Evolutionary conservation across 192 early-diverging fungal species (phyloP).

Genomic region (Umbelopsis sp.): DNA sequence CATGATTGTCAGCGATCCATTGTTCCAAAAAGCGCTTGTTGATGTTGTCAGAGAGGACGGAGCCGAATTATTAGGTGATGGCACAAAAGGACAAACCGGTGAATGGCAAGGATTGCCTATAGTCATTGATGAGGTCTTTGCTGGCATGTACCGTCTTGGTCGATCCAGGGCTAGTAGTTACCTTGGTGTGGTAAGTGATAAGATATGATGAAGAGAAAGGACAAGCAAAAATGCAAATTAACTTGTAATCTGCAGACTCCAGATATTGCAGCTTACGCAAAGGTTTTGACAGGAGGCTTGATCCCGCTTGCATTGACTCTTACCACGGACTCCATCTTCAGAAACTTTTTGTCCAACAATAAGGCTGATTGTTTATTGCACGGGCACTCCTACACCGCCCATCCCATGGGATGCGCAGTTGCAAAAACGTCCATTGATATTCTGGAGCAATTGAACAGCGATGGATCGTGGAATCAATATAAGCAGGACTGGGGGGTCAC

Average conservation of each 20-base stretch:
- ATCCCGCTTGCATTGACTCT: conserved; percentile 72
- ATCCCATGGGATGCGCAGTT: conserved; percentile 79
- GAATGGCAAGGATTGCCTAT: conserved; percentile 63
- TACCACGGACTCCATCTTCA: conserved; percentile 63
- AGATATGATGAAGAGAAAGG: background rate
- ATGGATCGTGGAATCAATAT: conserved; percentile 33
- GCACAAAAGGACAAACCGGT: conserved; percentile 27
- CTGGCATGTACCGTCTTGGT: conserved; percentile 72
- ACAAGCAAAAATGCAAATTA: background rate
- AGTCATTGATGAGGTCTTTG: conserved; percentile 85
- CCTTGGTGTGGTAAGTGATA: conserved; percentile 56
- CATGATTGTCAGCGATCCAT: conserved; percentile 81
- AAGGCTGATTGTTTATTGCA: conserved; percentile 77
- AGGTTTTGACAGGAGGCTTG: conserved; percentile 75
- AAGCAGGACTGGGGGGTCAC: conserved; percentile 38
- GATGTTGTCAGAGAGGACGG: conserved; percentile 49
- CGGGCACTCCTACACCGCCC: conserved; percentile 83
- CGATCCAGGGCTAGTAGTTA: conserved; percentile 54
- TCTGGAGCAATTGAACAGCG: conserved; percentile 45
- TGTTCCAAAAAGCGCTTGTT: conserved; percentile 71
- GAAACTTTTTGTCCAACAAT: conserved; percentile 60
- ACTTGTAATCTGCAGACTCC: conserved; percentile 47
- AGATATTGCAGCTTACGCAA: conserved; percentile 79
- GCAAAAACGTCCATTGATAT: conserved; percentile 58
- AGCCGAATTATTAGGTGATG: conserved; percentile 25